Evolutionary conservation across 2,329 filamentous ascomycete genomes (phyloP).

Genomic region (Colletotrichum navitas): DNA sequence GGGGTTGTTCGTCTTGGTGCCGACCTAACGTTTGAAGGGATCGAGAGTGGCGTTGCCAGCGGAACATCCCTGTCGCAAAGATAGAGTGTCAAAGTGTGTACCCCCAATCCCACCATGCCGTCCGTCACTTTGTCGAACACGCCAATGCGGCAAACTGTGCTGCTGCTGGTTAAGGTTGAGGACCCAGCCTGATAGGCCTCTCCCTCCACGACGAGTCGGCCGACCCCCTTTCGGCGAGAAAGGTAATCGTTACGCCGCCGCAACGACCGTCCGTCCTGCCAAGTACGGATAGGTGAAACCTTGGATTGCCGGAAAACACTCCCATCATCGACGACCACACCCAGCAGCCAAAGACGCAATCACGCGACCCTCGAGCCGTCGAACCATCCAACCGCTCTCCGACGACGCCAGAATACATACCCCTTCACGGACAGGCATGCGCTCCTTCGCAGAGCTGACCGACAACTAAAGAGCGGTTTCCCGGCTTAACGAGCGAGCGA

Average conservation of each 20-base stretch:
- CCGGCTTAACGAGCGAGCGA: conserved; percentile 5
- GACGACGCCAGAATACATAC: neutral
- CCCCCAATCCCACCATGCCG: conserved; percentile 28
- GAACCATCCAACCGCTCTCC: neutral
- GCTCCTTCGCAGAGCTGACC: conserved; percentile 19
- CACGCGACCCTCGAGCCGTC: conserved; percentile 1
- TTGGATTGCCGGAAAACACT: neutral
- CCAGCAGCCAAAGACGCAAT: conserved; percentile 10
- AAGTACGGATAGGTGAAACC: neutral
- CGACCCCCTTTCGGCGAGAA: conserved; percentile 31
- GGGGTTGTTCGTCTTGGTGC: conserved; percentile 28
- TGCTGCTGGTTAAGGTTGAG: conserved; percentile 12
- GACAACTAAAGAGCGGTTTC: conserved; percentile 21
- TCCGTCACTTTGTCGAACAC: conserved; percentile 29
- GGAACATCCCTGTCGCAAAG: conserved; percentile 39
- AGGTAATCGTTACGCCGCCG: conserved; percentile 8
- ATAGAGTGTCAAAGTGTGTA: conserved; percentile 29
- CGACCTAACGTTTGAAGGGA: conserved; percentile 11
- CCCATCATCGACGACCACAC: neutral
- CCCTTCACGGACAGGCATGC: conserved; percentile 33
- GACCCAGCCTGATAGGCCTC: conserved; percentile 41
- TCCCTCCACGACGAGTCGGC: conserved; percentile 21
- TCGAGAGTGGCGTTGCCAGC: conserved; percentile 4
- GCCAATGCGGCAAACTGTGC: conserved; percentile 33
- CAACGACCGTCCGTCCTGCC: conserved; percentile 5